Conservation (phyloP, 306 rosid genomes). For the Senna tora region DNA sequence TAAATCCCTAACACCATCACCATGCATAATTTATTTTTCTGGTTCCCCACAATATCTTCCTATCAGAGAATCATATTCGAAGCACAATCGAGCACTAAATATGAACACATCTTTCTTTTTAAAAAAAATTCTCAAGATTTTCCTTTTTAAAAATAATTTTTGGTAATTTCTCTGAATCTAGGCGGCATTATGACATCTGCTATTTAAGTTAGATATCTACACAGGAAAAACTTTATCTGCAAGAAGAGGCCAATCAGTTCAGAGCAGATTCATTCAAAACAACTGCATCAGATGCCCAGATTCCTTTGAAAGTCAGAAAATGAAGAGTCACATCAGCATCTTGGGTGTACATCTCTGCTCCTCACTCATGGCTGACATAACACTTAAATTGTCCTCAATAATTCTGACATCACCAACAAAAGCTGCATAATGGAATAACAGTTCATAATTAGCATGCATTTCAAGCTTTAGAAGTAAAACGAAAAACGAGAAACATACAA, state of each 20-base stretch:
- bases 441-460: not conserved
- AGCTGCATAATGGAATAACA: not conserved
- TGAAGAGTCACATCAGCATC: slow-evolving; percentile 33
- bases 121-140: too few relatives aligned
- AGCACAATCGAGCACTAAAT: too few relatives aligned
- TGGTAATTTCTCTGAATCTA: slow-evolving; percentile 47
- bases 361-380: slow-evolving; percentile 33
- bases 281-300: slow-evolving; percentile 45
- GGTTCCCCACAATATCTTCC: too few relatives aligned
- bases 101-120: too few relatives aligned
- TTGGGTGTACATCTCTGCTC: slow-evolving; percentile 29
- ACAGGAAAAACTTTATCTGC: slow-evolving; percentile 66
- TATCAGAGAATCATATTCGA: too few relatives aligned
- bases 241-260: slow-evolving; percentile 47
- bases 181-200: slow-evolving; percentile 54
- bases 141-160: too few relatives aligned
- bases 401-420: slow-evolving; percentile 19
- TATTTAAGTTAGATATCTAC: slow-evolving; percentile 91
- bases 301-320: slow-evolving; percentile 46
- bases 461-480: not conserved
- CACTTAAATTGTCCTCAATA: slow-evolving; percentile 29
- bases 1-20: too few relatives aligned
- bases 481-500: not conserved
- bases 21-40: too few relatives aligned
- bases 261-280: slow-evolving; percentile 46